Base-by-base conservation (phyloP, 495 filamentous ascomycete species). In the Thermothielavioides terrestris region DNA sequence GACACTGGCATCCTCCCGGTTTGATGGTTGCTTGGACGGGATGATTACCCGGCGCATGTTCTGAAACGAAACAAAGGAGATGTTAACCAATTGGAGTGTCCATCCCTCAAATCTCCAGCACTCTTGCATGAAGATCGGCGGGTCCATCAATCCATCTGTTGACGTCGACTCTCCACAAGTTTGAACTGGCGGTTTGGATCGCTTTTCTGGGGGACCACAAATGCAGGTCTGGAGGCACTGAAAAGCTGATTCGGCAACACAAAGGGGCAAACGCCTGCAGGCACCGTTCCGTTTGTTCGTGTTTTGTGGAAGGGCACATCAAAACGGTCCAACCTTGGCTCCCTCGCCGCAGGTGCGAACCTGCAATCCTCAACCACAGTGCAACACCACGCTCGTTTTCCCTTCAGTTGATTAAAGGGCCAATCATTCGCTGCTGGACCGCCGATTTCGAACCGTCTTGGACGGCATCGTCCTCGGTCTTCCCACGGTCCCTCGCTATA, bases 11-110 rank as follows among this genome's bases (percentile, higher is more conserved):
- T n/a, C n/a, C n/a, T n/a, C n/a, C n/a, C n/a, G n/a, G n/a, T 34
- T 14, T 9, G 31, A 14, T 34, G n/a, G 10, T 6, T 34, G 10
- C 31, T 14, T 34, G 27, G 23, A 22, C 20, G 40, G 40, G 12
- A 42, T 42, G 5, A 14, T 34, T 14, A 34, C 10, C 31, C 31
- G 31, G 28, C 14, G 6, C 27, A 27, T 17, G 2, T 17, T 34
- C 10, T 31, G 42, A 45, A 45, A 45, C 42, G 42, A 45, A 45
- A 45, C 42, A 32, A 22, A 14, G 32, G 32, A 27, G 15, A 7
- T 31, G n/a, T 31, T 20, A 45, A 17, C 42, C 27, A 45, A 45
- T 17, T 30, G 30, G 6, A 45, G 27, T 30, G 15, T 31, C 25
- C 32, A 20, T 7, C 14, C 25, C 6, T 32, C 7, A 32, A 45